These are phyloP conservation scores for Aspergillus chevalieri DNA, from an alignment of 2,329 filamentous ascomycete species.

Conservation along the genomic window DNA sequence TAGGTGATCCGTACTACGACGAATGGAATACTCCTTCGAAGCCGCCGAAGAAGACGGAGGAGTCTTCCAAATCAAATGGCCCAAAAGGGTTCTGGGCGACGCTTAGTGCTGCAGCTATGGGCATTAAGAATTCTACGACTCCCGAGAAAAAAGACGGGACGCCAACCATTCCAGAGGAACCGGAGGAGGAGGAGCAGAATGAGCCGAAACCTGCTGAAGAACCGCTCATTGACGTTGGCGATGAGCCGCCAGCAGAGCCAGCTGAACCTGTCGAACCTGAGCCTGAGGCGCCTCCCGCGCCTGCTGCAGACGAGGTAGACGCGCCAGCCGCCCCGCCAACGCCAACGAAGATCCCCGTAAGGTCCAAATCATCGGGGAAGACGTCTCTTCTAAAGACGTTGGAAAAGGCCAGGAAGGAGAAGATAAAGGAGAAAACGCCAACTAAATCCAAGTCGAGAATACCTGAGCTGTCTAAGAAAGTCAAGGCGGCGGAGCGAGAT, in stretches of 20 bases:
- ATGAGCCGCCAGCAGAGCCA: constrained; percentile 20
- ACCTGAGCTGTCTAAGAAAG: constrained; percentile 23
- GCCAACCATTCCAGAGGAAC: constrained; percentile 26
- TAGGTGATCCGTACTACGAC: constrained; percentile 34
- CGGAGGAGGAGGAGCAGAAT: constrained; percentile 11
- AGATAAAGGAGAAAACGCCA: constrained; percentile 29
- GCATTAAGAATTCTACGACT: constrained; percentile 40
- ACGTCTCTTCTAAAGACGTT: constrained; percentile 45
- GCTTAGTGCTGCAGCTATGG: constrained; percentile 33
- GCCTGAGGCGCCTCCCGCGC: constrained; percentile 28
- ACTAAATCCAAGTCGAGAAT: constrained; percentile 15
- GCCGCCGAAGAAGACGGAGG: constrained; percentile 35
- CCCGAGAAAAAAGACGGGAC: constrained; percentile 18
- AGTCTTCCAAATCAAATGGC: constrained; percentile 27
- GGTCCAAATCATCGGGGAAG: constrained; percentile 36
- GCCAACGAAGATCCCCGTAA: constrained; percentile 34
- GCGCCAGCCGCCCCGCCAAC: constrained; percentile 28
- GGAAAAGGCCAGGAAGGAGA: constrained; percentile 36
- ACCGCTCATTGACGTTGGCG: constrained; percentile 32
- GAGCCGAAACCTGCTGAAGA: constrained; percentile 20
- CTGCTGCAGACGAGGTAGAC: constrained; percentile 34
- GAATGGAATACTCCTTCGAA: constrained; percentile 29
- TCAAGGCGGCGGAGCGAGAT: constrained; percentile 32
- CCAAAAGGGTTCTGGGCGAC: constrained; percentile 41
- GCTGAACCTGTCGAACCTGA: constrained; percentile 12